Base-by-base conservation (phyloP, 352 stramenopile species). In the Phytophthora macrochlamydospora region DNA sequence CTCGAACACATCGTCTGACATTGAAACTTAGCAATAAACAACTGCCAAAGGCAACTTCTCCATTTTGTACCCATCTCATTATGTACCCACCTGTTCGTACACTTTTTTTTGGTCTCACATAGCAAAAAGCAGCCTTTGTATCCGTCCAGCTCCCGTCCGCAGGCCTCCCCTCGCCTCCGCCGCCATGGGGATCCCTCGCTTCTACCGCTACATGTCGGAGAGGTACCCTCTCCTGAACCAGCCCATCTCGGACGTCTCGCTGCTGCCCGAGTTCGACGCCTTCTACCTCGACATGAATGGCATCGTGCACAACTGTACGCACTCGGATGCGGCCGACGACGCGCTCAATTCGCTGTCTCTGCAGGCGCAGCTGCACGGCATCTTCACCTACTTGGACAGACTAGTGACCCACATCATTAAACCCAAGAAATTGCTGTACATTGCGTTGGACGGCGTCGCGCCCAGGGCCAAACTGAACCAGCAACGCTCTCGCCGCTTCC, bases 231-330 rank as follows among this genome's bases (percentile, higher is more conserved):
- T 99, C 69, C 98, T 99, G 69, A 99, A 99, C 84, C 96, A 99
- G 77, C 92, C 82, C 33, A 93, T 95, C 70, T 98, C 94, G 35
- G 97, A 99, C 76, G 89, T 97, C 29, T 97, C 97, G 29, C 87
- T 99, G 4, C 74, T 99, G 38, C 97, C 98, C 2, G 95, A 99
- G 70, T 99, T 99, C 63, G 97, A 99, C 83, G 95, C 98, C 71
- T 92, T 99, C 66, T 99, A 99, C 73, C 77, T 99, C 42, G 98
- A 99, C 76, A 99, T 99, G 97, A 99, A 99, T 79, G 98, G 98
- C 56, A 99, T 99, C 67, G 99, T 99, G 63, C 98, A 99, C 84
- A 98, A 98, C 62, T 99, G 96, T 76, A 99, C 98, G 30, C 98
- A 99, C 80, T 91, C 89, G 30, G 98, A 99, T 75, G 62, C 69